Conservation (phyloP, 805 yeast species). For the Isabelozyma pseudorhagii region DNA sequence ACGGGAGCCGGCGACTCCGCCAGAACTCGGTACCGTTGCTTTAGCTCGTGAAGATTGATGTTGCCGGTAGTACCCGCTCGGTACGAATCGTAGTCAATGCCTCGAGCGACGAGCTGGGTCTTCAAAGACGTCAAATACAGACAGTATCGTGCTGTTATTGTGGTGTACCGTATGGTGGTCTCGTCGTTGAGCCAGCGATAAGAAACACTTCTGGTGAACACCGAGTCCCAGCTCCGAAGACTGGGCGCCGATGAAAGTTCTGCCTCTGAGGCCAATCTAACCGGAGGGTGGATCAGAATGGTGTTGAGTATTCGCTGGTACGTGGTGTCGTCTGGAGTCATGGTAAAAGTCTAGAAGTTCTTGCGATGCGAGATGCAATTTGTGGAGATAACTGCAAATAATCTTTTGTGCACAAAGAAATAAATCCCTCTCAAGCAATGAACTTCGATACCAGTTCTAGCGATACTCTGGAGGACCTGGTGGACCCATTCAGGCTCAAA, state of each 20-base stretch:
- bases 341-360: not conserved
- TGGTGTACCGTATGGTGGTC: not conserved
- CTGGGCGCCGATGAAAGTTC: not conserved
- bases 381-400: no score
- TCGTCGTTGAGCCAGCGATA: not conserved
- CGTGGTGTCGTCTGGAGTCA: not conserved
- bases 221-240: not conserved
- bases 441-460: no score
- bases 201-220: not conserved
- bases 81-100: not conserved
- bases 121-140: not conserved
- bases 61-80: not conserved
- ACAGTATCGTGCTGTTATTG: not conserved
- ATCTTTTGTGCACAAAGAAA: no score
- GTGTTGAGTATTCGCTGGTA: not conserved
- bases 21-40: not conserved
- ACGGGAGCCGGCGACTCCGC: not conserved
- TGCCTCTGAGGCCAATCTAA: not conserved
- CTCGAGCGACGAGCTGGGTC: not conserved
- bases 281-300: not conserved
- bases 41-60: not conserved
- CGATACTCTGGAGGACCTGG: no score
- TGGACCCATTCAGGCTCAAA: no score
- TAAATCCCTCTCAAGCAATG: no score
- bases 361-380: no score